Base-by-base conservation (phyloP, 768 basidiomycete genomes). In the Sporobolomyces phaffii region DNA sequence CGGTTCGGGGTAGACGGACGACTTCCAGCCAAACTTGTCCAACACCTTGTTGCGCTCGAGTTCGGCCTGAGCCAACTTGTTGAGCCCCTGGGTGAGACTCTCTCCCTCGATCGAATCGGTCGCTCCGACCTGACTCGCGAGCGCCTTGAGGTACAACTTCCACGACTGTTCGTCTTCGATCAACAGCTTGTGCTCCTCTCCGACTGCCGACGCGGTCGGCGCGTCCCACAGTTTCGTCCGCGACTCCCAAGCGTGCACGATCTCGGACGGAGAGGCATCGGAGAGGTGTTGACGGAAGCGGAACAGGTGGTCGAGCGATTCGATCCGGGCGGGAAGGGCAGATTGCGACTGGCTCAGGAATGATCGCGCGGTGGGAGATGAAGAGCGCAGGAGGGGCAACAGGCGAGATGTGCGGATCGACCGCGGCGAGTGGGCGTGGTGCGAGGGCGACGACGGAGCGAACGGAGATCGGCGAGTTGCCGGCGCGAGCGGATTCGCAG, bases 111-210 rank as follows among this genome's bases (percentile, higher is more conserved):
- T 82, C 84, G 24, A 82, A 81, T 64, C 84, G 3, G 34, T 33
- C 6, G 60, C 54, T 8, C 40, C 34, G 2, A 45, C 36, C 34
- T 58, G 56, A 45, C 31, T 84, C 31, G 86, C 77, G 22, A 92
- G 81, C 49, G 85, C 84, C 22, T 81, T 81, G 34, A 90, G 78
- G 77, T 93, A 92, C n/a, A 85, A 75, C 68, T 86, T 83, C 76
- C 91, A 92, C 5, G 87, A 87, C 31, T 81, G 80, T 69, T 86
- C 83, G 6, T 87, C 89, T 54, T 80, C 82, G 29, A 91, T 77
- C 29, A 91, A 26, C 34, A 59, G 38, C 13, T 54, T 33, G 2
- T n/a, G 47, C 31, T 22, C 48, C 33, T 26, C 33, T 26, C 11
- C 26, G 5, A 18, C 29, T 40, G 17, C 28, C 15, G 22, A 13